Evolutionary conservation across 805 yeast species (phyloP), one percentile per base, ranked within the genome.

Genomic region (Candida methanosorbosa): DNA sequence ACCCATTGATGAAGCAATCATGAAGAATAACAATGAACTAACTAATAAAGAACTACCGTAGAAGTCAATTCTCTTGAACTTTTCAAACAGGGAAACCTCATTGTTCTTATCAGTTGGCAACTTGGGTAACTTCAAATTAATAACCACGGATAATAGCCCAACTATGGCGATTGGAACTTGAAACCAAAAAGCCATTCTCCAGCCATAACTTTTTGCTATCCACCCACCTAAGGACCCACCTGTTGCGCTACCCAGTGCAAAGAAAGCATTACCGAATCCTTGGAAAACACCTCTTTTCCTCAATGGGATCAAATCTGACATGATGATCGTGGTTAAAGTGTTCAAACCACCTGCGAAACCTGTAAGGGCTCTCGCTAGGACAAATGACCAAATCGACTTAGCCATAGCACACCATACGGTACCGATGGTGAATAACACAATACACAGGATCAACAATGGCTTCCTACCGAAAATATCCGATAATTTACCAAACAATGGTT

Each of bases 261-360:
- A 88, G 33, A 76, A 78, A 15, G 85, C 65, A 52, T 87, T 87
- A 25, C 84, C 87, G 31, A 85, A 47, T 0, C 97, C 97, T 55
- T 88, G 97, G 56, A 72, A 85, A 31, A 84, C 59, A 3, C 95
- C 95, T 36, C 97, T 67, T 23, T 80, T 75, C 38, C 94, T 66
- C 45, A 87, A 66, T 4, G 95, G 85, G 18, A 88, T 78, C 34
- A 85, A 64, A 54, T 87, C 96, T 34, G 84, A 74, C 56, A 82
- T 72, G 11, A 85, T 70, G 37, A 87, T 82, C 12, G 94, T 81
- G 28, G 82, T 72, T 42, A 86, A 61, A 0, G 92, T 72, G 38
- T 81, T 78, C 48, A 86, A 70, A 1, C 96, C 96, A n/a, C 94
- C 95, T 11, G 95, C 95, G 43, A 83, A 70, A 7, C 97, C 97